Evolutionary conservation across 768 basidiomycete genomes (phyloP), one percentile per base, ranked within the genome.

Genomic region (Lentinula lateritia): DNA sequence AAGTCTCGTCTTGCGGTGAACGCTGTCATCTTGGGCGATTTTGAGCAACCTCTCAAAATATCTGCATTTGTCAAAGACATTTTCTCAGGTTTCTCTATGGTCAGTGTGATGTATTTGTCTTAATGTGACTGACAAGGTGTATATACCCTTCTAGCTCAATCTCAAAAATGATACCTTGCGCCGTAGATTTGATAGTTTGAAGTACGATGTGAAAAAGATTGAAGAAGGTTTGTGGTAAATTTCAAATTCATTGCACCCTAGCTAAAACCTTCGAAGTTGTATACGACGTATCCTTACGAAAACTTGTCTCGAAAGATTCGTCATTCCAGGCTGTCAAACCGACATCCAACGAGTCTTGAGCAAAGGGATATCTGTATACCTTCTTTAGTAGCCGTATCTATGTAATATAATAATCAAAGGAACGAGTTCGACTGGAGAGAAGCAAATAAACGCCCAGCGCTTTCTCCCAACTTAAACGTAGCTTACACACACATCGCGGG

Each of bases 141-240:
- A 58, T 35, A 18, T 12, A 52, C 45, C 36, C 50, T 16, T 16
- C 41, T 64, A 91, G 91, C 78, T 93, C 13, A 93, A 92, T 67
- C 76, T 93, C 18, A 93, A 93, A 69, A 93, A 93, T 61, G 92
- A 93, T 67, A 68, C 77, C 0, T 74, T 93, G 16, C 85, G 91
- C 4, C 82, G 89, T 62, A 76, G 90, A 58, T 93, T 89, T 68
- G 91, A 93, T 68, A 84, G 88, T 64, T 75, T 93, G 38, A 93
- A 93, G 68, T 93, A 93, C 64, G 92, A 92, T 69, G 82, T 93
- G 63, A 92, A 92, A 72, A 92, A 92, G 67, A 89, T 93, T 16
- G 91, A 93, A 75, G 92, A 93, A 86, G 91, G 92, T 83, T 60
- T 52, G 77, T 35, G 34, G 52, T 48, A n/a, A 58, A 53, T 34